Conservation (phyloP, 2,329 filamentous ascomycete species). For the Arthrobotrys megalospora region DNA sequence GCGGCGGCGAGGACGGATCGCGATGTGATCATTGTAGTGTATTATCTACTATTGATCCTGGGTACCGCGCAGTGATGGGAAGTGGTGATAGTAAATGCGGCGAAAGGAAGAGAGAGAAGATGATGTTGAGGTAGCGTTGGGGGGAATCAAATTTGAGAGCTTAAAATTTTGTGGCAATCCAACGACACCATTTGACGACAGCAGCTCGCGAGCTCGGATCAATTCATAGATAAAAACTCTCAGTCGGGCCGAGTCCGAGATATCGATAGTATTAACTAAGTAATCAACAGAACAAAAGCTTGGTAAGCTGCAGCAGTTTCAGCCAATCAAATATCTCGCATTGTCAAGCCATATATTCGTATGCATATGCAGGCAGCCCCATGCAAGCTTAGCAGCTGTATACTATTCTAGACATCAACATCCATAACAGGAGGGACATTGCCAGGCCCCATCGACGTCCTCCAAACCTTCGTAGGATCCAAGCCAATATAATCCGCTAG, state of each 20-base stretch:
- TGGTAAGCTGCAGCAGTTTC: not conserved
- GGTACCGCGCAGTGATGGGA: not conserved
- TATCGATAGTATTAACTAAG: not conserved
- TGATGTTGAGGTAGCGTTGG: conserved; percentile 11
- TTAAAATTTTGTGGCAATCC: conserved; percentile 47
- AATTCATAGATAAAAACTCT: not conserved
- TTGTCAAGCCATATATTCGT: conserved; percentile 12
- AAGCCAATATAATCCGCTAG: too few species aligned
- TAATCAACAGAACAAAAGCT: not conserved
- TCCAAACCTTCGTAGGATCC: too few species aligned
- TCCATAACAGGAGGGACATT: too few species aligned
- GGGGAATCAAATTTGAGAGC: conserved; percentile 15
- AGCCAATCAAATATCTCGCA: conserved; percentile 33
- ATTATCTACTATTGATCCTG: not conserved
- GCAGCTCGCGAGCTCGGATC: conserved; percentile 1
- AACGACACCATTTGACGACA: conserved; percentile 27
- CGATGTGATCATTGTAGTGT: conserved; percentile 42
- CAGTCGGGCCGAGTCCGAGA: conserved; percentile 29
- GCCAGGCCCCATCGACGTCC: too few species aligned
- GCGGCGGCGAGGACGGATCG: conserved; percentile 37
- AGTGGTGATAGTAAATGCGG: not conserved
- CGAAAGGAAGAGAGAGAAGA: not conserved
- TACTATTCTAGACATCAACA: too few species aligned
- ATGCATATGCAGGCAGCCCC: not conserved
- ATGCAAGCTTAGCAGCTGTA: too few species aligned